Evolutionary conservation across 768 basidiomycete species (phyloP).

Genomic region (Gymnopilus junonius): DNA sequence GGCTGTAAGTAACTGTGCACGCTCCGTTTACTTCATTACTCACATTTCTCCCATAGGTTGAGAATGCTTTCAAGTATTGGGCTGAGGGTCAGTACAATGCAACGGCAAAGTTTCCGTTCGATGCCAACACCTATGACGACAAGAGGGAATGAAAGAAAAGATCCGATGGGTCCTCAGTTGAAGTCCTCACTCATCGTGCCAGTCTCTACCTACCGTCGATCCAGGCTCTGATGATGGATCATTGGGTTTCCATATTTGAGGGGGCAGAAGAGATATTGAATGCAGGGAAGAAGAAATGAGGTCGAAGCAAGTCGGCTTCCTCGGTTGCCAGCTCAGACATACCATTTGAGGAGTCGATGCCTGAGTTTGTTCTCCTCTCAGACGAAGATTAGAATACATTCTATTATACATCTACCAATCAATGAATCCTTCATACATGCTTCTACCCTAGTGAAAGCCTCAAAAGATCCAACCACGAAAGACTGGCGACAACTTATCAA

Average conservation of each 20-base stretch:
- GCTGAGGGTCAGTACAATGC: not conserved
- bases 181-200: not conserved
- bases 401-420: not conserved
- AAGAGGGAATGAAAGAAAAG: not conserved
- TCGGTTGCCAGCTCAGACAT: not conserved
- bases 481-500: not conserved
- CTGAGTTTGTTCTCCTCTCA: not conserved
- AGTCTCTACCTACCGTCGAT: not conserved
- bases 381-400: not conserved
- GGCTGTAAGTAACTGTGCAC: slow-evolving; percentile 17
- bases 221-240: not conserved
- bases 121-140: slow-evolving; percentile 21
- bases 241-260: slow-evolving; percentile 9
- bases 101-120: slow-evolving; percentile 5
- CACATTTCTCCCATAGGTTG: slow-evolving; percentile 7
- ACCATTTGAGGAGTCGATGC: not conserved
- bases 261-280: not conserved
- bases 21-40: not conserved
- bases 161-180: not conserved
- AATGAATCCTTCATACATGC: not conserved
- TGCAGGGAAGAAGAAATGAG: not conserved
- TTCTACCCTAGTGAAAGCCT: not conserved
- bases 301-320: not conserved
- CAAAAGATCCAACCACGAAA: not conserved
- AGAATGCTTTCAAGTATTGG: slow-evolving; percentile 18